Conservation (phyloP, 2,329 filamentous ascomycete genomes). For the Venturiaceae sp. region DNA sequence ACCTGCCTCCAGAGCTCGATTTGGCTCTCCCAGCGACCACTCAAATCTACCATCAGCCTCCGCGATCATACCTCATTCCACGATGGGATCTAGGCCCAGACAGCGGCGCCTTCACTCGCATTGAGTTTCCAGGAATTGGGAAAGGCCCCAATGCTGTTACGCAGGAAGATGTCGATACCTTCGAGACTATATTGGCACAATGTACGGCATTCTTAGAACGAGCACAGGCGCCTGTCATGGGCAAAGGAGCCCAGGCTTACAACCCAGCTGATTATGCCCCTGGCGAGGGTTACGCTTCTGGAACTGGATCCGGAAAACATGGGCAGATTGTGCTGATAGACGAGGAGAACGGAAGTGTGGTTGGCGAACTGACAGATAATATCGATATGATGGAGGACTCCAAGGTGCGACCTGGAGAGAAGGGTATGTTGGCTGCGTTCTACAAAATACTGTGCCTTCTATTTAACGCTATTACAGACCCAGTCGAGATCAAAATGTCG, state of each 20-base stretch:
- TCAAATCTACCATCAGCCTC: constrained; percentile 94
- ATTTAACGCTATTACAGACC: constrained; percentile 41
- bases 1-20: constrained; percentile 89
- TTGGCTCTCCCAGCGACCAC: constrained; percentile 89
- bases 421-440: constrained; percentile 50
- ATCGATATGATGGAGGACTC: constrained; percentile 72
- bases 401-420: constrained; percentile 73
- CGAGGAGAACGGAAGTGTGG: constrained; percentile 91
- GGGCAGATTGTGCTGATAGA: constrained; percentile 88
- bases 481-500: constrained; percentile 70
- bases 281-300: constrained; percentile 61
- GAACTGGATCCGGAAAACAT: constrained; percentile 24
- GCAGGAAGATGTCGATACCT: constrained; percentile 91
- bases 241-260: constrained; percentile 43
- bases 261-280: constrained; percentile 74
- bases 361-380: constrained; percentile 79
- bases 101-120: constrained; percentile 81
- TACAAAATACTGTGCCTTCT: constrained; percentile 11
- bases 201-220: constrained; percentile 93
- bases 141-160: constrained; percentile 53
- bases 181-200: constrained; percentile 95
- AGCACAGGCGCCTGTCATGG: constrained; percentile 47
- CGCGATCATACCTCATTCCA: constrained; percentile 85
- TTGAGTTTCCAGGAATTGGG: constrained; percentile 75
- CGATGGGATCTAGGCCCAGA: constrained; percentile 88